A percentile compares a stretch with the other conserved stretches of the same genome.
Conservation (phyloP, 2,329 filamentous ascomycete species). For the Colletotrichum sansevieriae region DNA sequence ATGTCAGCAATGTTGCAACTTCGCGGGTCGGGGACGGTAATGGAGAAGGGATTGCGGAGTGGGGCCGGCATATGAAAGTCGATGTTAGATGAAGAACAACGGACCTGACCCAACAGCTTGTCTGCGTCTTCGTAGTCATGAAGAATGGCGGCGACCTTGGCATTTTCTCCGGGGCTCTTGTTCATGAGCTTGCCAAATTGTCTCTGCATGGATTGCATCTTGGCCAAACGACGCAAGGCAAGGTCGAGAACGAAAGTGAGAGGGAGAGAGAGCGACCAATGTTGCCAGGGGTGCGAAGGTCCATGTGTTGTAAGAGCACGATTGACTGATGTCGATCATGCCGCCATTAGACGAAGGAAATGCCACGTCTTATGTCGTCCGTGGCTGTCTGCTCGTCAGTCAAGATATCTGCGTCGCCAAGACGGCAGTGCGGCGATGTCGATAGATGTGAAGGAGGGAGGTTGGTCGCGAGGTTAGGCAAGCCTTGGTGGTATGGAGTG, state of each 20-base stretch:
- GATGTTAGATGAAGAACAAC: neutral
- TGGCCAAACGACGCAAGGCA: constrained; percentile 43
- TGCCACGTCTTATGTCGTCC: no score
- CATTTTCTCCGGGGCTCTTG: constrained; percentile 78
- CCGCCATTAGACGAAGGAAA: neutral
- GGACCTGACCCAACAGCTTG: constrained; percentile 77
- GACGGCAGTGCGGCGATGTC: neutral
- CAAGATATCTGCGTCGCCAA: neutral
- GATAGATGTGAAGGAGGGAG: constrained; percentile 11
- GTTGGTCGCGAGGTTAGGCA: constrained; percentile 3
- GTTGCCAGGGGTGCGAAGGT: no score
- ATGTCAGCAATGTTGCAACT: neutral
- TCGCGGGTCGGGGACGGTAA: neutral
- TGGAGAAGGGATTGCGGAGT: neutral
- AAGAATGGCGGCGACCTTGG: constrained; percentile 79
- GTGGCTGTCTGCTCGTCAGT: neutral
- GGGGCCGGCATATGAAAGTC: neutral
- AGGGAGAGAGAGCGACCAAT: neutral
- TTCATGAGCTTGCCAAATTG: constrained; percentile 80
- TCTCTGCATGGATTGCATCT: constrained; percentile 80
- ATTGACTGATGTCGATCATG: no score
- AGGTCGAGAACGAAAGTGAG: neutral
- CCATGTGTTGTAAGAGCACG: neutral
- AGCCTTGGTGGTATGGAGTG: neutral
- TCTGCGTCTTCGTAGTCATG: constrained; percentile 87